These are phyloP conservation scores for Colletotrichum brevisporum DNA, from an alignment of 2,329 filamentous ascomycete species.

Conservation along the genomic window DNA sequence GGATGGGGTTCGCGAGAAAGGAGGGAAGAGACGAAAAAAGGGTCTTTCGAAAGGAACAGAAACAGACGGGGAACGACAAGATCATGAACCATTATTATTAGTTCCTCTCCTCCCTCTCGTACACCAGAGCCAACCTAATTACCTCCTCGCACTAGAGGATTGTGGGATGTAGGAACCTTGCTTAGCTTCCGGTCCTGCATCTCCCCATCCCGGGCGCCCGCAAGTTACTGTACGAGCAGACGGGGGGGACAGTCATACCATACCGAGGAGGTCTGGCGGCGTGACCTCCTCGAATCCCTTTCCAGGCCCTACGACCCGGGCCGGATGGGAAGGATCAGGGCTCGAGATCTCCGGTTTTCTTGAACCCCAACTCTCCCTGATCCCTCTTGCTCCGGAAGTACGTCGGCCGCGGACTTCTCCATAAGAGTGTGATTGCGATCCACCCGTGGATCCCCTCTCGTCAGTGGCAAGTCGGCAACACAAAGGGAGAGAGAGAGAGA, in stretches of 20 bases:
- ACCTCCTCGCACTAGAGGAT: neutral
- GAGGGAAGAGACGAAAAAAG: constrained; percentile 28
- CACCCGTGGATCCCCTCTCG: constrained; percentile 27
- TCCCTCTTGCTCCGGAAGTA: constrained; percentile 4
- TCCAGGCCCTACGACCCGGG: constrained; percentile 13
- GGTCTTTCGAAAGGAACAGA: constrained; percentile 11
- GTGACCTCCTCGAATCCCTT: neutral
- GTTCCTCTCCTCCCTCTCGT: neutral
- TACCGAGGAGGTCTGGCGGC: constrained; percentile 15
- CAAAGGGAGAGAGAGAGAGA: neutral
- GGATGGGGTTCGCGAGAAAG: neutral
- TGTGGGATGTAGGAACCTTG: constrained; percentile 13
- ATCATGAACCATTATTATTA: constrained; percentile 38
- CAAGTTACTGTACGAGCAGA: constrained; percentile 3
- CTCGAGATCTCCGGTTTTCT: constrained; percentile 26
- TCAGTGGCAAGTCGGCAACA: neutral
- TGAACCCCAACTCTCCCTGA: constrained; percentile 27
- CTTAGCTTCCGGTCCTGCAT: constrained; percentile 18
- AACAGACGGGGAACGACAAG: constrained; percentile 15
- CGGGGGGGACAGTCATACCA: constrained; percentile 4
- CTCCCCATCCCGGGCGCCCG: constrained; percentile 22
- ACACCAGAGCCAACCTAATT: too few species aligned
- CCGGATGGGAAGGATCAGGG: constrained; percentile 32
- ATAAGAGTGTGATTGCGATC: constrained; percentile 30
- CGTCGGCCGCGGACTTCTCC: constrained; percentile 18